Evolutionary conservation across 805 yeast species (phyloP).

Genomic region (Isabelozyma rhagii): DNA sequence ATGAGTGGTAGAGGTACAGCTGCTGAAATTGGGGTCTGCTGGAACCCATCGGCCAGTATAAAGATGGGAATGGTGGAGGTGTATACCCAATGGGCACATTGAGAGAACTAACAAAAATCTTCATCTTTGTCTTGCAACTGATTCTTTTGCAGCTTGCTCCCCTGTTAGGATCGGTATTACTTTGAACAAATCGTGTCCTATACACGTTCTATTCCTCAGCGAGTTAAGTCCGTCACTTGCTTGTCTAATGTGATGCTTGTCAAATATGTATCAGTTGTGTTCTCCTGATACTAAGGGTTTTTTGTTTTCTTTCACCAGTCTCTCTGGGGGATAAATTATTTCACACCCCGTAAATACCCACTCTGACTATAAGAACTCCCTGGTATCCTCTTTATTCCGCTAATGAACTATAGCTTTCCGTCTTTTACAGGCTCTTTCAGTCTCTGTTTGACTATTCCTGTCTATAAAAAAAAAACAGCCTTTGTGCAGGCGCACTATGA

Average conservation of each 20-base stretch:
- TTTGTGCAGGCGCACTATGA: not conserved
- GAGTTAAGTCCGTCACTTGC: too few species aligned
- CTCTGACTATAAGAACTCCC: too few species aligned
- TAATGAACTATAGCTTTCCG: too few species aligned
- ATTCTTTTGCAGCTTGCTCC: not conserved
- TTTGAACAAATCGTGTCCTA: too few species aligned
- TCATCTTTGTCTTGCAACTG: constrained; percentile 10
- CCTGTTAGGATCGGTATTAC: not conserved
- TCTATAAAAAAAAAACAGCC: not conserved
- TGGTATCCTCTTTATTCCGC: too few species aligned
- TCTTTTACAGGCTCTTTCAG: not conserved
- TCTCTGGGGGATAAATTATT: too few species aligned
- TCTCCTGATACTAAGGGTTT: too few species aligned
- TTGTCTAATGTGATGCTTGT: too few species aligned
- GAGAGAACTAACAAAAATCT: constrained; percentile 31
- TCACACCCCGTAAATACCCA: too few species aligned
- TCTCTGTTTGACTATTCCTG: not conserved
- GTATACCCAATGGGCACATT: constrained; percentile 78
- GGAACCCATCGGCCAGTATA: constrained; percentile 63
- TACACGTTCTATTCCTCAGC: too few species aligned
- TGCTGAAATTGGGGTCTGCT: constrained; percentile 36
- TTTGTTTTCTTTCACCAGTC: too few species aligned
- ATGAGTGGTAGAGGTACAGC: constrained; percentile 62
- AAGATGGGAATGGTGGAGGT: constrained; percentile 77
- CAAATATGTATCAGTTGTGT: too few species aligned